Evolutionary conservation across 2,329 filamentous ascomycete species (phyloP), one percentile per base, ranked within the genome.

Genomic region (Paecilomyces formosus): DNA sequence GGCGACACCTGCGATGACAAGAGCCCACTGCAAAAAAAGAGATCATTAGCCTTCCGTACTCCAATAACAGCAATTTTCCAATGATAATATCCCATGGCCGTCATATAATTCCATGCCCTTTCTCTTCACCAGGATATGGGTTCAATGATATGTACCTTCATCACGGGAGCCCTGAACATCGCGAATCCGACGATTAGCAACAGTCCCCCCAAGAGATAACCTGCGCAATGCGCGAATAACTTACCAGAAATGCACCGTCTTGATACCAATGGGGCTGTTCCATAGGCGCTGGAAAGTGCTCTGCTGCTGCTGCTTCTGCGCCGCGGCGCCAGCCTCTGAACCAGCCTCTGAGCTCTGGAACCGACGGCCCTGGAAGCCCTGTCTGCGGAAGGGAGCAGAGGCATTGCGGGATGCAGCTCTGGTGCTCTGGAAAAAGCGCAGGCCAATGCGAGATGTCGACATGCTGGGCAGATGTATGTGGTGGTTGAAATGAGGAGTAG

Each of bases 241-340:
- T 52, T 80, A 93, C 93, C 94, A 99, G 80, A 99, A 99, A 78
- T 99, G 94, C 69, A 99, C 94, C 62, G 94, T 99, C 87, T 92
- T 92, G 67, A 92, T 67, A 55, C 90, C 90, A 64, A 92, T 77
- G 62, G 89, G 88, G 75, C 88, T 91, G 75, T 90, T 85, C 88
- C 88, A 92, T 82, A 95, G 85, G 76, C 86, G 86, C 81, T 88
- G 86, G 75, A 94, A 86, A 56, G 74, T 75, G 63, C 73, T 79
- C 74, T 80, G 78, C 58, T 65, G 77, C 72, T 26, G 24, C 24
- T 26, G 24, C 24, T 65, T 74, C 65, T 63, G 74, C 61, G 64
- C 70, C 54, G 77, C 77, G 55, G 72, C 74, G 55, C 76, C 76
- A 63, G 81, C 79, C 50, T 85, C 80, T 52, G 87, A 87, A 55